phyloP scores from a whole-genome alignment of 164 flowering plant species.

The Magnolia sinica region DNA sequence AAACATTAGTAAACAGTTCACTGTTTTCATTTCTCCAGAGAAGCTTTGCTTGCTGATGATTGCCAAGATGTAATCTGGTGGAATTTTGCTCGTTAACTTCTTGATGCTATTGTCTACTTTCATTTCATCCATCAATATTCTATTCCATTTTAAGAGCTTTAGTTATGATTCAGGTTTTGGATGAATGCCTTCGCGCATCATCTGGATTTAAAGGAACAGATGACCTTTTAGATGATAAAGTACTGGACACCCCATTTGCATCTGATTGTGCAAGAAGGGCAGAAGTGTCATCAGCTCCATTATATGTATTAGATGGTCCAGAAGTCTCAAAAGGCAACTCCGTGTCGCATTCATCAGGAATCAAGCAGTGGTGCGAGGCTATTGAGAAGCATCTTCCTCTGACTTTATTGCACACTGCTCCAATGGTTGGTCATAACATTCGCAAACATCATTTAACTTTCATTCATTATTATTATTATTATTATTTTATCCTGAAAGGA shows the following conservation, averaged over 20 bases:
- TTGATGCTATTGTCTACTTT: neutral
- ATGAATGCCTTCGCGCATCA: constrained; percentile 82
- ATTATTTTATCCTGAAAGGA: neutral
- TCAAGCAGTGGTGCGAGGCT: constrained; percentile 65
- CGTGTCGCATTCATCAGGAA: constrained; percentile 34
- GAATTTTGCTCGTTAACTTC: neutral
- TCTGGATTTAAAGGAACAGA: constrained; percentile 95
- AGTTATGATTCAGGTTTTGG: constrained; percentile 58
- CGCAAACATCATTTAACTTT: neutral
- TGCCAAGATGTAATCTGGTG: neutral
- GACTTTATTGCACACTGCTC: constrained; percentile 43
- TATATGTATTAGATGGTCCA: constrained; percentile 34
- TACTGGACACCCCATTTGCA: constrained; percentile 59
- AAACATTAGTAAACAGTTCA: neutral
- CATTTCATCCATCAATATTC: neutral
- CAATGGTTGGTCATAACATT: constrained; percentile 57
- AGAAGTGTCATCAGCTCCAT: constrained; percentile 88
- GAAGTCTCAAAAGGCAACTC: constrained; percentile 26
- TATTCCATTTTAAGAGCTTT: neutral
- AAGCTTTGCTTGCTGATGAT: neutral
- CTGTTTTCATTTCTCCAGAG: neutral
- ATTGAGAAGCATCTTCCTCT: constrained; percentile 68
- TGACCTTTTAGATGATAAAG: constrained; percentile 63
- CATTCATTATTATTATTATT: neutral
- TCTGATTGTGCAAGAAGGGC: constrained; percentile 61